Base-by-base conservation (phyloP, 768 basidiomycete species). In the Grammothele lineata region DNA sequence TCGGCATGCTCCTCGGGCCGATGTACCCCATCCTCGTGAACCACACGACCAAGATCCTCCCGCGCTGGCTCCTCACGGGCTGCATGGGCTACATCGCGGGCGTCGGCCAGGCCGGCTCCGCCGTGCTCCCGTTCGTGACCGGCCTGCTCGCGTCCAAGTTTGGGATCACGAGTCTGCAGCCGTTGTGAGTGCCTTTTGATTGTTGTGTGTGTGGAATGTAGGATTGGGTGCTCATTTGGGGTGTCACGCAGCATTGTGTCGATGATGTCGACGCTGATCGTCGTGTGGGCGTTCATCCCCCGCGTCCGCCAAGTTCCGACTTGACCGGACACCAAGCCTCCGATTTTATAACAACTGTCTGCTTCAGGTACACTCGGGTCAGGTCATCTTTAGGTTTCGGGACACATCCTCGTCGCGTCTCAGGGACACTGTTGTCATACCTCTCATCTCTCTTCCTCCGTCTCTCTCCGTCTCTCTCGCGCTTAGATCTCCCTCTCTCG, bases 121-220 rank as follows among this genome's bases (percentile, higher is more conserved):
- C 87, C 0, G 51, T 85, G 6, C 57, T 89, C 4, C 87, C 88
- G 0, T 87, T 90, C 55, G 72, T 87, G 50, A 83, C 83, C 1
- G 86, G 87, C 19, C 74, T 80, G 2, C 73, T 90, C 21, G 77
- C 87, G 5, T 71, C 72, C 21, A 78, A 71, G 49, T 75, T 79
- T 32, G 86, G 76, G 0, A 84, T 86, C 35, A 66, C 70, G 47
- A 75, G 72, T 51, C 59, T 85, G 46, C 81, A 83, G 54, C 83
- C 83, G 6, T 62, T 84, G 82, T 84, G 53, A 62, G 81, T 66
- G 18, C 23, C 22, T 14, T 14, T 48, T 12, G 18, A 12, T 22
- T 12, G 18, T n/a, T 21, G 15, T 39, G 26, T 32, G 39, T 10
- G 23, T 41, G n/a, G 14, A 14, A 4, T 36, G 14, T 27, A 9